Base-by-base conservation (phyloP, 495 filamentous ascomycete species). In the Neurospora intermedia region DNA sequence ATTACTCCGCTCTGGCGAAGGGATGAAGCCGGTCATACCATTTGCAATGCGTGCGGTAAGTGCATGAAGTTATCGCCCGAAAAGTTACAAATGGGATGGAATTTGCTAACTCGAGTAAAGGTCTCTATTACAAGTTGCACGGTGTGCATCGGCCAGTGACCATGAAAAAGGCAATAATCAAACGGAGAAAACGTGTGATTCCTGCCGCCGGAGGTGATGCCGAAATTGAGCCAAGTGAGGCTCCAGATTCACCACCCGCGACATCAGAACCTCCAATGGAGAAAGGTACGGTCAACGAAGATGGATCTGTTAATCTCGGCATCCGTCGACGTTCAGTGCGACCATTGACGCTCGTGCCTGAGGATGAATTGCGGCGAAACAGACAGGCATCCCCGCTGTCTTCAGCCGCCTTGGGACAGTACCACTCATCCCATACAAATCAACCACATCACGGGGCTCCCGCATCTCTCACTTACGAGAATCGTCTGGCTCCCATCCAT, bases 121-220 rank as follows among this genome's bases (percentile, higher is more conserved):
- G 94, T 41, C 84, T 98, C n/a, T 98, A 98, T 79, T 93, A 97
- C 82, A 99, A 98, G 80, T 89, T 99, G 1, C 96, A 99, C 78
- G 94, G 94, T 71, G 90, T 92, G 69, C 95, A 97, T 82, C 88
- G 96, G 41, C 96, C 96, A 8, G 92, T 94, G 15, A 92, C 92
- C 1, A 98, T 99, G 96, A 99, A 99, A 82, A 98, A 97, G 82
- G 91, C 92, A 0, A 90, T 96, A 70, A 99, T 99, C 80, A 98
- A 98, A 82, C 89, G 96, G 54, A 90, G 96, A 73, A 99, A 98
- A 84, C 91, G 96, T 23, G 94, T 99, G 18, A 93, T 99, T 54
- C 95, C 96, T 23, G 94, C 92, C 20, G 81, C 87, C 62, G 90
- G 80, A 27, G 78, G 71, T 10, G 83, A 83, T 48, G 73, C 73